Base-by-base conservation (phyloP, 2,329 filamentous ascomycete species). In the Didymella pinodella region DNA sequence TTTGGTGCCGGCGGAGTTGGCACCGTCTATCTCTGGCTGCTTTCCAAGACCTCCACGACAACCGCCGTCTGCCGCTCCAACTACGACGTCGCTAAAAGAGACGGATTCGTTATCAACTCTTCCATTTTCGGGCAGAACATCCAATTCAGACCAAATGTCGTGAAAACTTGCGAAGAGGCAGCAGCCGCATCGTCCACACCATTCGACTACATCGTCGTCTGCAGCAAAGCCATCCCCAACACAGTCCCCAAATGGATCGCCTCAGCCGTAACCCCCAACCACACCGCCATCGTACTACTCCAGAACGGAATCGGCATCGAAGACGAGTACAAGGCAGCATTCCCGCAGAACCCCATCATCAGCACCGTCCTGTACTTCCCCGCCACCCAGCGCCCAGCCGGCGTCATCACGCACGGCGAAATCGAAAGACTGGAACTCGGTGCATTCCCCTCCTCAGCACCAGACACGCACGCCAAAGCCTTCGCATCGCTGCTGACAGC, bases 221-320 rank as follows among this genome's bases (percentile, higher is more conserved):
- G 74, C 29, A 78, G 75, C 55, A 84, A 84, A 74, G 80, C 77
- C 14, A 76, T 82, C 26, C 80, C 80, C 1, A 75, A 69, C 8
- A 71, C 67, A 6, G 70, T 68, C 2, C 75, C 76, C 14, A 68
- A 77, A 5, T 61, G 75, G 22, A 78, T 84, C 46, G 65, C 66
- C 6, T 75, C 79, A 0, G 81, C 76, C 4, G 71, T 83, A 2
- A 71, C 69, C 1, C 67, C 70, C 10, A 63, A 63, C 11, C 67
- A 76, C 47, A 87, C 85, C 0, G 80, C 82, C 0, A 83, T 88
- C 40, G 84, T 85, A 7, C 80, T 89, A 0, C 80, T 87, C 16
- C 86, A 89, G 61, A 88, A 88, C 64, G 86, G 86, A 0, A 83
- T 88, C 36, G 81, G 79, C 0, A 87, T 88, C 59, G 86, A 89